Evolutionary conservation across 257 asterid species (phyloP), one percentile per base, ranked within the genome.

Genomic region (Solanum clarkiae): DNA sequence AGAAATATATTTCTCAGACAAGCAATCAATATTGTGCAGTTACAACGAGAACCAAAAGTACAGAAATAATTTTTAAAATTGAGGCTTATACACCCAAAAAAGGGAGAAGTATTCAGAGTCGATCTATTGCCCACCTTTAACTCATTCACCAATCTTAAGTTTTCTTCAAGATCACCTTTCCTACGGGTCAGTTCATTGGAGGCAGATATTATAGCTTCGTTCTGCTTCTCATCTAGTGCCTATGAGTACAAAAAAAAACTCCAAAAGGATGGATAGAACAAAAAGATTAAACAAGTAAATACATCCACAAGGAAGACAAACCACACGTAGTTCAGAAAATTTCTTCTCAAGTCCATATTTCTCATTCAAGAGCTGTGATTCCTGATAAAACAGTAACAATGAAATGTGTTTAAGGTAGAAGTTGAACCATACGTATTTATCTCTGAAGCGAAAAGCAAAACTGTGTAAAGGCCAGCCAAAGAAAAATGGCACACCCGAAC

Each of bases 151-250:
- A 97, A 90, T 91, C 93, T 95, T 69, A 97, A 87, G 86, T 97
- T 95, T 85, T 93, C 96, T 94, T 97, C 98, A 86, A 97, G 97
- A 77, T 95, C 98, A 40, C 95, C 96, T 90, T 95, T 97, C 92
- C 99, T 94, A 77, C 90, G 89, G 77, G 92, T 93, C 92, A 96
- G 91, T 89, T 95, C 98, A 68, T 92, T 93, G 71, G 99, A 93
- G 36, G 98, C 96, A 84, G 98, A 90, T 84, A 88, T 90, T 89
- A 97, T 91, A 84, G 95, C 94, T 90, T 97, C 99, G 84, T 85
- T 93, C 88, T 97, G 98, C 91, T 94, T 95, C 88, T 95, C 98
- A 91, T 97, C 99, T 74, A 97, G 87, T 75, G 98, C 99, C 99
- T 96, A 87, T 63, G 86, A 85, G 63, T 68, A 69, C 87, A 57